These are phyloP conservation scores for Dactylonectria estremocensis DNA, from an alignment of 2,329 filamentous ascomycete species.

Conservation along the genomic window DNA sequence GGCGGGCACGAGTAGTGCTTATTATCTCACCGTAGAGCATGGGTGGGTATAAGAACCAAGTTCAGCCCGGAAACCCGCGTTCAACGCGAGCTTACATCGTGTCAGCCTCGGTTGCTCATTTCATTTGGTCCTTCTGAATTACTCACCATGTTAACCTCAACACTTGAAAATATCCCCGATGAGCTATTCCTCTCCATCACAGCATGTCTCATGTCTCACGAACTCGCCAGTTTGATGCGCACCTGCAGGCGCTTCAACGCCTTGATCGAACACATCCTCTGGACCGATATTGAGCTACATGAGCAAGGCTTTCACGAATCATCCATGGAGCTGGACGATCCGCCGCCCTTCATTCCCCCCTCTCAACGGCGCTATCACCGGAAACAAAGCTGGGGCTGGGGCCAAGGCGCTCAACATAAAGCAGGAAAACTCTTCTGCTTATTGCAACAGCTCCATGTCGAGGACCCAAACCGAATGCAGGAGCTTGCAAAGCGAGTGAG, in stretches of 20 bases:
- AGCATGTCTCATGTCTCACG: neutral
- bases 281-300: slow-evolving; percentile 39
- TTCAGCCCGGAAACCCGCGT: neutral
- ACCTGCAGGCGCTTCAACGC: slow-evolving; percentile 25
- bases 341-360: slow-evolving; percentile 18
- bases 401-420: neutral
- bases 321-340: neutral
- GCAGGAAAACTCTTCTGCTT: slow-evolving; percentile 21
- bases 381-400: neutral
- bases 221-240: neutral
- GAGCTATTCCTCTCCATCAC: slow-evolving; percentile 26
- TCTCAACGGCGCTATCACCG: neutral
- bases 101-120: neutral
- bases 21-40: neutral
- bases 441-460: slow-evolving; percentile 1
- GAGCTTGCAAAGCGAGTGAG: neutral
- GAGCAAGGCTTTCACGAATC: slow-evolving; percentile 26
- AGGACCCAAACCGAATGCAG: slow-evolving; percentile 7
- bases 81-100: neutral
- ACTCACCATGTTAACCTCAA: neutral
- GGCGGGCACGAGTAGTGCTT: too few species aligned
- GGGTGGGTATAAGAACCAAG: too few species aligned
- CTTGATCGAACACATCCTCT: slow-evolving; percentile 25
- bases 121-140: neutral
- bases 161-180: neutral